Base-by-base conservation (phyloP, 2,329 filamentous ascomycete genomes). In the Macrophomina tecta region DNA sequence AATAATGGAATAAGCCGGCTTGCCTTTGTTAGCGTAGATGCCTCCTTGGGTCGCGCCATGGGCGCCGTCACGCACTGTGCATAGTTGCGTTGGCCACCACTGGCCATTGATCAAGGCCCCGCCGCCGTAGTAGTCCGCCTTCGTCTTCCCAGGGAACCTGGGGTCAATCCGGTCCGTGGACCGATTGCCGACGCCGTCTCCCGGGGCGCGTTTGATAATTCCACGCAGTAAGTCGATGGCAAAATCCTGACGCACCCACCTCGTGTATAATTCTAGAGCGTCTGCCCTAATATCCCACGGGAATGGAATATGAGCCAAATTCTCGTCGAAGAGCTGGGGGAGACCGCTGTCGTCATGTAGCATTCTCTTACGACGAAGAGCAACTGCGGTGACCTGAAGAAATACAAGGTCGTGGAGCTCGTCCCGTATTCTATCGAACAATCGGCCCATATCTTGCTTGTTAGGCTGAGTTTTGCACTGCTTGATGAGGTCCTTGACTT, bases 71-170 rank as follows among this genome's bases (percentile, higher is more conserved):
- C 84, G 82, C 0, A 87, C 72, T 0, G 84, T 80, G 9, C 79
- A 82, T 0, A 85, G 75, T 68, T 86, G 85, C 0, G 79, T 78
- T 0, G 86, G 85, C 80, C 81, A 88, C 86, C 86, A 89, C 36
- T 83, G 81, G 0, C 83, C 82, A 9, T 81, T 79, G 0, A 83
- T 72, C 1, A 84, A 74, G 3, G 77, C 56, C 2, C 77, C 78
- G 11, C 81, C 71, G 2, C 83, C 83, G 46, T 77, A 73, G 63
- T 75, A 77, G 5, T 77, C 78, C 3, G 77, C 71, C 1, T 63
- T 67, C 0, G 67, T 36, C 32, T 70, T 70, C 53, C 53, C 70
- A 7, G 28, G 58, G 52, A 71, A 79, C 6, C 68, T 72, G 0
- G 58, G 58, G 28, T 75, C 73, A 16, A 78, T 71, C 0, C 69